phyloP scores from a whole-genome alignment of 441 rosid species.

The Rhodomyrtus psidioides region DNA sequence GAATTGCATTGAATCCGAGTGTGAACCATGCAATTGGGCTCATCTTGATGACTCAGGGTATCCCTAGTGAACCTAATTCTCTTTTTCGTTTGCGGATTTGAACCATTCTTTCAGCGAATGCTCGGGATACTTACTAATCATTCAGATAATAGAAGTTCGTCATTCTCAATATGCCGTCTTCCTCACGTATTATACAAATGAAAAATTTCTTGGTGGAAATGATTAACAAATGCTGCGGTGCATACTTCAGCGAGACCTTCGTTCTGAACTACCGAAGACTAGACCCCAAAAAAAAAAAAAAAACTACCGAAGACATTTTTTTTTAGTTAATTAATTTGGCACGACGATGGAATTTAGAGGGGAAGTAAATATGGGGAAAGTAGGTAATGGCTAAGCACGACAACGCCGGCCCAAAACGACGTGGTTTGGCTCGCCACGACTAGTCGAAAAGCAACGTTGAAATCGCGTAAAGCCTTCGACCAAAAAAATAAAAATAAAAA shows the following conservation, averaged over 20 bases:
- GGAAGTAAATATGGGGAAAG: neutral
- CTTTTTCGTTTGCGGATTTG: neutral
- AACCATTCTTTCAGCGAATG: neutral
- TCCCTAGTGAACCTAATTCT: neutral
- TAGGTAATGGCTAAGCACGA: too few relatives aligned
- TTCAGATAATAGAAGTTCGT: neutral
- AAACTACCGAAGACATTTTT: neutral
- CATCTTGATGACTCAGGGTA: neutral
- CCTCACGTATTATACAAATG: too few relatives aligned
- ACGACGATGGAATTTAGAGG: neutral
- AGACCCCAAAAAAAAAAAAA: too few relatives aligned
- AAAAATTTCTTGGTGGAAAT: neutral
- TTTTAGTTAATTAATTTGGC: neutral
- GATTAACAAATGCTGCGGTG: neutral
- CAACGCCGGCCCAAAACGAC: neutral
- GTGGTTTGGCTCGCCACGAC: neutral
- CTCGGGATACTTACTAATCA: neutral
- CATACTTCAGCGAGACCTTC: too few relatives aligned
- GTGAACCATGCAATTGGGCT: neutral
- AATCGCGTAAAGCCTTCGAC: neutral
- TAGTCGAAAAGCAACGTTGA: neutral
- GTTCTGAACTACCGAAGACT: too few relatives aligned
- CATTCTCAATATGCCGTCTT: neutral
- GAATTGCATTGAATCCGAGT: neutral
- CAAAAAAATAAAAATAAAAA: too few relatives aligned